These are phyloP conservation scores for Venturia effusa DNA, from an alignment of 2,329 filamentous ascomycete species.

Conservation along the genomic window DNA sequence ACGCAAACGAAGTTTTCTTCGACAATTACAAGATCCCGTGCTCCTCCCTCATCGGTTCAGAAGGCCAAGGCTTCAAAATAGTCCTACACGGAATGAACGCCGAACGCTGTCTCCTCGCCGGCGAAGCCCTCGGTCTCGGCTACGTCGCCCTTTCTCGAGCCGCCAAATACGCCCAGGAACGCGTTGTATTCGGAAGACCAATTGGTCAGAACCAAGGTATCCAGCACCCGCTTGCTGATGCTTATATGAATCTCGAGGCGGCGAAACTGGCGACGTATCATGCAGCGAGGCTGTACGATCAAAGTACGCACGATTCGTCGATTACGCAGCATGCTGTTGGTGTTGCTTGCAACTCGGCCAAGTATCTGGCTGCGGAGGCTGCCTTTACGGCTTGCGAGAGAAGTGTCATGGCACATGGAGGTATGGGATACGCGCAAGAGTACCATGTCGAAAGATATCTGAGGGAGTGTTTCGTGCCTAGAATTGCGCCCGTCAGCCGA, in stretches of 20 bases:
- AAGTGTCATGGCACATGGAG: slow-evolving; percentile 38
- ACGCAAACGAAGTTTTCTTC: slow-evolving; percentile 83
- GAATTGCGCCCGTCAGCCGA: slow-evolving; percentile 48
- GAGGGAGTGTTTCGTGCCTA: slow-evolving; percentile 47
- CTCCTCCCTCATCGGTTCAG: slow-evolving; percentile 55
- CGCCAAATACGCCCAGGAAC: slow-evolving; percentile 35
- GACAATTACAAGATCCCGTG: slow-evolving; percentile 61
- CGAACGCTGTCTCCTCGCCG: slow-evolving; percentile 44
- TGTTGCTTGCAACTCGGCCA: slow-evolving; percentile 45
- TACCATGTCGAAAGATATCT: slow-evolving; percentile 53
- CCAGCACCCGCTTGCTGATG: slow-evolving; percentile 46
- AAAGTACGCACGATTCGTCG: slow-evolving; percentile 26
- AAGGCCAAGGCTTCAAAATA: slow-evolving; percentile 69
- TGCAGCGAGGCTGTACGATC: slow-evolving; percentile 47
- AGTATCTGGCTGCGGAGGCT: slow-evolving; percentile 50
- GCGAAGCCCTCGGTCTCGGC: slow-evolving; percentile 69
- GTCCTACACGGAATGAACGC: slow-evolving; percentile 42
- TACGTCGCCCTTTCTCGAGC: slow-evolving; percentile 49
- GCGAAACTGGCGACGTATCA: slow-evolving; percentile 52
- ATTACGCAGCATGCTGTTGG: slow-evolving; percentile 38
- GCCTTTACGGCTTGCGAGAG: slow-evolving; percentile 50
- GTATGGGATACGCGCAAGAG: slow-evolving; percentile 54
- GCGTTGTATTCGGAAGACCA: slow-evolving; percentile 43
- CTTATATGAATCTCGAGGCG: slow-evolving; percentile 51
- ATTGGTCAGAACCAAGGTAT: slow-evolving; percentile 52